Conservation (phyloP, 805 yeast species). For the Kluyveromyces wickerhamii region DNA sequence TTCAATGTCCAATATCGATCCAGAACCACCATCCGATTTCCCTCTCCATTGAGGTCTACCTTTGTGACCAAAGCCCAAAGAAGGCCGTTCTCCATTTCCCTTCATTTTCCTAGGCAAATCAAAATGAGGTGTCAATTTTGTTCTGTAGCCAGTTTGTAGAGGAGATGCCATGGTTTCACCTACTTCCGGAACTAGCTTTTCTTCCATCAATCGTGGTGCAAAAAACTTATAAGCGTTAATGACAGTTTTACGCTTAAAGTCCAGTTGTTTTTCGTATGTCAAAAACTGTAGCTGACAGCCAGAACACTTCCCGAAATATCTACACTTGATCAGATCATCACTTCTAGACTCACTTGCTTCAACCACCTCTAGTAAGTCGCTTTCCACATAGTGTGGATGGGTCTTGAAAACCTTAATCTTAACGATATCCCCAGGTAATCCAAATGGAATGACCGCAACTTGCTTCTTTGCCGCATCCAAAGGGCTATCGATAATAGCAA, state of each 20-base stretch:
- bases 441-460: constrained; percentile 76
- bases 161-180: constrained; percentile 71
- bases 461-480: constrained; percentile 39
- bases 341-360: constrained; percentile 40
- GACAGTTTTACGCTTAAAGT: constrained; percentile 65
- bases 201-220: constrained; percentile 46
- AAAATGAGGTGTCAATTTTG: constrained; percentile 94
- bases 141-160: constrained; percentile 65
- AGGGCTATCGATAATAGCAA: constrained; percentile 63
- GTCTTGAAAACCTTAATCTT: constrained; percentile 67
- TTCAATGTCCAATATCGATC: constrained; percentile 76
- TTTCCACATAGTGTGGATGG: constrained; percentile 64
- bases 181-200: constrained; percentile 48
- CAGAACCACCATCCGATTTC: constrained; percentile 47
- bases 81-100: constrained; percentile 43
- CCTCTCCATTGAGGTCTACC: constrained; percentile 69
- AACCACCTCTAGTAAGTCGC: constrained; percentile 56
- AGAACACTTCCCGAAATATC: constrained; percentile 85
- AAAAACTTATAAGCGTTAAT: constrained; percentile 73
- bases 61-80: constrained; percentile 83
- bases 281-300: constrained; percentile 92
- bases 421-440: constrained; percentile 78
- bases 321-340: constrained; percentile 52
- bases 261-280: constrained; percentile 63
- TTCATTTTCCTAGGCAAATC: constrained; percentile 54